Conservation (phyloP, 352 stramenopile genomes). For the Phytopythium helicoides region DNA sequence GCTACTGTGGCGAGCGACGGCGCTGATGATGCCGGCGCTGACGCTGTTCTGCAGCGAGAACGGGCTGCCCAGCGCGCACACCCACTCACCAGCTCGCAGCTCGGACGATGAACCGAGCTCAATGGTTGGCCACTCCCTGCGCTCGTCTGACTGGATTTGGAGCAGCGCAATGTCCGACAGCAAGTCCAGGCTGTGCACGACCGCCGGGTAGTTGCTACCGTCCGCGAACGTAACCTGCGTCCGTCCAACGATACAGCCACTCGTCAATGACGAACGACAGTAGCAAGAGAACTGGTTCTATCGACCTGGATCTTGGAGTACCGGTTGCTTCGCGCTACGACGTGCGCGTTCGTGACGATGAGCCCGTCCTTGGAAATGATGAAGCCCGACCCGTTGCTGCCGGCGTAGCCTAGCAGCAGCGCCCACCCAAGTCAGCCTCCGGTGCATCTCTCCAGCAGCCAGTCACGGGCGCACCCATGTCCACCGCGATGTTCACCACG, state of each 20-base stretch:
- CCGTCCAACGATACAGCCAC: too few relatives aligned
- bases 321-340: conserved; percentile 80
- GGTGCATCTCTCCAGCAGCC: conserved; percentile 15
- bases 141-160: conserved; percentile 66
- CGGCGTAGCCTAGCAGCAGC: too few relatives aligned
- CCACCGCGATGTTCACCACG: conserved; percentile 88
- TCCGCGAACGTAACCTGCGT: conserved; percentile 78
- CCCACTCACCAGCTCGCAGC: conserved; percentile 89
- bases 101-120: conserved; percentile 64
- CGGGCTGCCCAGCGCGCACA: conserved; percentile 90
- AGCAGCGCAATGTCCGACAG: conserved; percentile 92
- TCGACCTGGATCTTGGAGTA: conserved; percentile 79
- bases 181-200: conserved; percentile 82
- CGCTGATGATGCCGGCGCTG: conserved; percentile 91
- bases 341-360: conserved; percentile 93
- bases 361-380: conserved; percentile 86
- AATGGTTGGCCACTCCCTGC: conserved; percentile 69
- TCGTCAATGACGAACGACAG: too few relatives aligned
- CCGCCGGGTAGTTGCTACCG: conserved; percentile 69
- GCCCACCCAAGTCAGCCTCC: too few relatives aligned
- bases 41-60: conserved; percentile 91
- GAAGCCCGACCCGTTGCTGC: conserved; percentile 91
- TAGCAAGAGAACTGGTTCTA: background rate
- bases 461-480: conserved; percentile 22
- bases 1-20: conserved; percentile 84